Evolutionary conservation across 2,329 filamentous ascomycete species (phyloP).

Genomic region (Rhinocladiella similis): DNA sequence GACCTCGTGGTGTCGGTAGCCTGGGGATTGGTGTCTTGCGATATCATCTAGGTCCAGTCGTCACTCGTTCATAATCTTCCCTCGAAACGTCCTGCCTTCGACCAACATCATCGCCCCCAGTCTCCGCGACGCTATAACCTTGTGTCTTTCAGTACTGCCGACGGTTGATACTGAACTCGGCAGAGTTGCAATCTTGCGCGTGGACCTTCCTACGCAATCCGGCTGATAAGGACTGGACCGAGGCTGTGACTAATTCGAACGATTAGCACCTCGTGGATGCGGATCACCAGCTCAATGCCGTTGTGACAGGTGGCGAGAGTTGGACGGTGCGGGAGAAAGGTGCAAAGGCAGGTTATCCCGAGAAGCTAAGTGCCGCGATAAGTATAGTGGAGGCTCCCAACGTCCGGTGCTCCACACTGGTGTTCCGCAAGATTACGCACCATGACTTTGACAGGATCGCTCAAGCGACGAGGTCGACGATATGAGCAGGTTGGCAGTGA

Average conservation of each 20-base stretch:
- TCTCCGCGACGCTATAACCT: neutral
- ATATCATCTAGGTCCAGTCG: neutral
- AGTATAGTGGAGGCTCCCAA: neutral
- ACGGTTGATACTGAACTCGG: neutral
- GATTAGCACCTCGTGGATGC: neutral
- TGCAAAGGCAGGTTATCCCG: neutral
- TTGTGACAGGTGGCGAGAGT: neutral
- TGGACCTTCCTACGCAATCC: neutral
- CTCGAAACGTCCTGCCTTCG: neutral
- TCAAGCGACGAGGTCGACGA: neutral
- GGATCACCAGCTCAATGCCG: neutral
- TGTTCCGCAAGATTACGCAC: neutral
- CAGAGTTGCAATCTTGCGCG: neutral
- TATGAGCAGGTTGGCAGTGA: neutral
- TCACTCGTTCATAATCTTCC: neutral
- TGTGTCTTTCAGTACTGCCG: neutral
- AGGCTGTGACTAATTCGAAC: neutral
- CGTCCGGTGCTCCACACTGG: neutral
- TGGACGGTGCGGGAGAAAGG: neutral
- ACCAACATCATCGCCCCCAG: neutral
- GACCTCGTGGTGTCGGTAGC: neutral
- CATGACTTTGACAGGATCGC: neutral
- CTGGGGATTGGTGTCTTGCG: neutral
- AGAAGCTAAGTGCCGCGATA: neutral
- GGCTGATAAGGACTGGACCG: neutral